Conservation (phyloP, 805 yeast genomes). For the Schizosaccharomyces pombe region DNA sequence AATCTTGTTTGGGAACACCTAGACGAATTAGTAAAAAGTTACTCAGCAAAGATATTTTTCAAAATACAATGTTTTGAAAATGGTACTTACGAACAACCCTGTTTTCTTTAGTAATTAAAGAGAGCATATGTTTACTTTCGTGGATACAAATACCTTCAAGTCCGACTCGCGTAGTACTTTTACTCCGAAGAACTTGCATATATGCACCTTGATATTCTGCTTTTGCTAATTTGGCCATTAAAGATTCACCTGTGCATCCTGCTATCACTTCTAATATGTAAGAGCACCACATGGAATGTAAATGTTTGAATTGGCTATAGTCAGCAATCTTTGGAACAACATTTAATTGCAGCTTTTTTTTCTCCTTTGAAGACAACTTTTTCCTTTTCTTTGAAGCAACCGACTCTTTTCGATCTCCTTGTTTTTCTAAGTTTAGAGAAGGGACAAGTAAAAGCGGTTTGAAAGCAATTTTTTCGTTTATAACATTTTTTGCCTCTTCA, state of each 20-base stretch:
- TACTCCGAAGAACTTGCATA: neutral
- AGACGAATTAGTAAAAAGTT: neutral
- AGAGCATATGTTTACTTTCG: conserved; percentile 2
- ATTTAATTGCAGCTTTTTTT: neutral
- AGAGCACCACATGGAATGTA: neutral
- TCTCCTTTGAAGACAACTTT: neutral
- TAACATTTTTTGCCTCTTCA: neutral
- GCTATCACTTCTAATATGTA: neutral
- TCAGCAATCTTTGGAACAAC: neutral
- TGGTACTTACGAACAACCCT: neutral
- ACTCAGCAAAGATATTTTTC: neutral
- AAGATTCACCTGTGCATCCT: neutral
- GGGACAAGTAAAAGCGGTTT: conserved; percentile 2
- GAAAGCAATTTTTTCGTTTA: neutral
- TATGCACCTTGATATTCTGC: conserved; percentile 3
- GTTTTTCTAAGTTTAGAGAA: neutral
- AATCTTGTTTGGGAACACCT: neutral
- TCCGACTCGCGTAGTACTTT: conserved; percentile 2
- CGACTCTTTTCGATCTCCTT: neutral
- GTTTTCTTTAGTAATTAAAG: neutral
- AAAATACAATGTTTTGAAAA: too few species aligned
- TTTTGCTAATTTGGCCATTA: neutral
- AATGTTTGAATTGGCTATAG: neutral
- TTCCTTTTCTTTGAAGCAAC: neutral
- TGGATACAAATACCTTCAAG: conserved; percentile 3